A percentile compares a stretch with the other conserved stretches of the same genome.
Evolutionary conservation across 2,329 filamentous ascomycete species (phyloP).

Genomic region (Aotearoamyces nothofagi): DNA sequence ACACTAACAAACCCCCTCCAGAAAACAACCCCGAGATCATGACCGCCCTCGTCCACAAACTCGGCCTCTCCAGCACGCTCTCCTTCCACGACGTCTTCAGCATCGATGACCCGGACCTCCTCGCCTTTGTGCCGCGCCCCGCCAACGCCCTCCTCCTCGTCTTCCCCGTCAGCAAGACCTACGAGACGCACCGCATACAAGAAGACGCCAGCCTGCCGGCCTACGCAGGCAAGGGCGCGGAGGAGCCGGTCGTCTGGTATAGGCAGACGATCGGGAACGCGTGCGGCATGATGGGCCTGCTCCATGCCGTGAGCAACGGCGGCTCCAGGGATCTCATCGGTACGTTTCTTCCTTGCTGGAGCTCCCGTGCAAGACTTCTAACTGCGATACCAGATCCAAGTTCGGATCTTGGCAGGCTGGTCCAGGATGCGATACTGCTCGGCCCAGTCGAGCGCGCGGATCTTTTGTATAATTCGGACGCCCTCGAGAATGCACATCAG

Average conservation of each 20-base stretch:
- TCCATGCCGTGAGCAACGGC: slow-evolving; percentile 75
- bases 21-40: slow-evolving; percentile 81
- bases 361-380: slow-evolving; percentile 56
- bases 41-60: slow-evolving; percentile 65
- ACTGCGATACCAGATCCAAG: slow-evolving; percentile 16
- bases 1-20: too few relatives aligned
- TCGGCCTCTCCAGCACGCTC: slow-evolving; percentile 64
- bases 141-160: slow-evolving; percentile 83
- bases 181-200: slow-evolving; percentile 60
- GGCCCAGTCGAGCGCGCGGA: slow-evolving; percentile 50
- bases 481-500: slow-evolving; percentile 66
- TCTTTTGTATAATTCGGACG: slow-evolving; percentile 63
- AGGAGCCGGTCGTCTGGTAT: slow-evolving; percentile 81
- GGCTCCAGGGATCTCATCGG: slow-evolving; percentile 71
- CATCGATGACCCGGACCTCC: slow-evolving; percentile 72
- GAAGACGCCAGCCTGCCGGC: slow-evolving; percentile 52
- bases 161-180: slow-evolving; percentile 70
- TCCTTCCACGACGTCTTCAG: slow-evolving; percentile 87
- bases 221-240: slow-evolving; percentile 52
- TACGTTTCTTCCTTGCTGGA: slow-evolving; percentile 38
- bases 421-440: slow-evolving; percentile 57
- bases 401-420: slow-evolving; percentile 39
- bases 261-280: slow-evolving; percentile 89
- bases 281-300: slow-evolving; percentile 76
- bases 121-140: slow-evolving; percentile 80